phyloP scores from a whole-genome alignment of 495 filamentous ascomycete genomes.

The Parachaetomium inaequale region DNA sequence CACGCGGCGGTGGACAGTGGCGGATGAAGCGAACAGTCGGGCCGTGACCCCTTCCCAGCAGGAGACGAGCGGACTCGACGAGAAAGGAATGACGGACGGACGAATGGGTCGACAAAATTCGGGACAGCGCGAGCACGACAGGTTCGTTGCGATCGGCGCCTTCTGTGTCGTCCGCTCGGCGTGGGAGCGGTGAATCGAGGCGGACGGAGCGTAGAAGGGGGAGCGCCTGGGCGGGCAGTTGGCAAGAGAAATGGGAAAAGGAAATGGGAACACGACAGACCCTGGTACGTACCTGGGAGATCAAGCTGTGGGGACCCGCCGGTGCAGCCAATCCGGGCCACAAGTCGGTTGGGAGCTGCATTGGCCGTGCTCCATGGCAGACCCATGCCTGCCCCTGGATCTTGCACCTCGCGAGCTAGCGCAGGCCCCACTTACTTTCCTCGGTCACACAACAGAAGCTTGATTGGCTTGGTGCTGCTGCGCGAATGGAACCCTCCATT shows the following conservation, averaged over 20 bases:
- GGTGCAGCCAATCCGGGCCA: slow-evolving; percentile 12
- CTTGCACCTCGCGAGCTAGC: slow-evolving; percentile 11
- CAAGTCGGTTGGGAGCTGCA: slow-evolving; percentile 11
- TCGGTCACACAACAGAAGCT: slow-evolving; percentile 3
- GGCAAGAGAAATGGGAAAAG: slow-evolving; percentile 13
- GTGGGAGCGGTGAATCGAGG: slow-evolving; percentile 12
- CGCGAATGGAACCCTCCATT: slow-evolving; percentile 5
- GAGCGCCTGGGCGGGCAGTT: neutral
- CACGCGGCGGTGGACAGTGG: slow-evolving; percentile 4
- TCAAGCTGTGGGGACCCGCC: slow-evolving; percentile 4
- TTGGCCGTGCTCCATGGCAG: neutral
- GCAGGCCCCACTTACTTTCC: slow-evolving; percentile 12
- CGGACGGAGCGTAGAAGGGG: slow-evolving; percentile 2
- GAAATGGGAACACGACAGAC: neutral
- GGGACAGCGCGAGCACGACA: neutral
- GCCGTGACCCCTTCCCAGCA: slow-evolving; percentile 26
- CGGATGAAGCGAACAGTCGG: slow-evolving; percentile 3
- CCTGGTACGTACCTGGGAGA: slow-evolving; percentile 12
- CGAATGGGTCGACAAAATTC: neutral
- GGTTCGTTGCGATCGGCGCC: neutral
- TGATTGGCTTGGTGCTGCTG: slow-evolving; percentile 16
- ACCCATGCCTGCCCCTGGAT: slow-evolving; percentile 7
- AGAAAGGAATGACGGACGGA: neutral
- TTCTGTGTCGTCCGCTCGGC: slow-evolving; percentile 2
- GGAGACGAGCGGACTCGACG: slow-evolving; percentile 16